These are phyloP conservation scores for Reutealis trisperma DNA, from an alignment of 345 rosid genomes.

Conservation along the genomic window DNA sequence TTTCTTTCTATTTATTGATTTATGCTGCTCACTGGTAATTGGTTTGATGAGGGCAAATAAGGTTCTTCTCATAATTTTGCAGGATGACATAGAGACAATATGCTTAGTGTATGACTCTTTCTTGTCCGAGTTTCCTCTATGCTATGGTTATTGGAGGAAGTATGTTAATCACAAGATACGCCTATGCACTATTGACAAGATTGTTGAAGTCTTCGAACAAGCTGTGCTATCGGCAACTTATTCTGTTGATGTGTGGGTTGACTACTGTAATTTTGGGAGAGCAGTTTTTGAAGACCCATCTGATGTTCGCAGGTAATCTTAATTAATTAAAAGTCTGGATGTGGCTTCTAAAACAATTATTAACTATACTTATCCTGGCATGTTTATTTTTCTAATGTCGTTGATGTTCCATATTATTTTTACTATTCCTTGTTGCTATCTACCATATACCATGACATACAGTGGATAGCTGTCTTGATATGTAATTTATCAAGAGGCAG, in stretches of 20 bases:
- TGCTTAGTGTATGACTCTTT: slow-evolving; percentile 72
- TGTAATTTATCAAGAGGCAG: no score
- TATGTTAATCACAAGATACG: slow-evolving; percentile 63
- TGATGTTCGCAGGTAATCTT: slow-evolving; percentile 69
- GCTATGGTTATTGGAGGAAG: slow-evolving; percentile 88
- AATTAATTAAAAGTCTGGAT: neutral
- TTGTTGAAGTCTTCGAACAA: slow-evolving; percentile 67
- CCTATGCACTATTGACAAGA: slow-evolving; percentile 57
- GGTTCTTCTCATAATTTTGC: slow-evolving; percentile 16
- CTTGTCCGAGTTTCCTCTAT: slow-evolving; percentile 77
- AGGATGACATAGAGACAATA: slow-evolving; percentile 67
- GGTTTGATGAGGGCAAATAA: neutral
- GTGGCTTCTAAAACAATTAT: neutral
- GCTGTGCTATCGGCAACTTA: slow-evolving; percentile 69
- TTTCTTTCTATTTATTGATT: neutral
- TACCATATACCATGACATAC: no score
- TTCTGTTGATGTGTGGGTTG: slow-evolving; percentile 74
- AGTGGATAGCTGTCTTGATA: no score
- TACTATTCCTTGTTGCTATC: no score
- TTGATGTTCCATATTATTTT: neutral
- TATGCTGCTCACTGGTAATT: neutral
- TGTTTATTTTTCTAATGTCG: neutral
- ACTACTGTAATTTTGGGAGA: slow-evolving; percentile 62
- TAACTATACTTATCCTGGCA: neutral
- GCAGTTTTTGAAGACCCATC: slow-evolving; percentile 62